phyloP scores from a whole-genome alignment of 352 stramenopile species.

The Globisporangium viniferum region DNA sequence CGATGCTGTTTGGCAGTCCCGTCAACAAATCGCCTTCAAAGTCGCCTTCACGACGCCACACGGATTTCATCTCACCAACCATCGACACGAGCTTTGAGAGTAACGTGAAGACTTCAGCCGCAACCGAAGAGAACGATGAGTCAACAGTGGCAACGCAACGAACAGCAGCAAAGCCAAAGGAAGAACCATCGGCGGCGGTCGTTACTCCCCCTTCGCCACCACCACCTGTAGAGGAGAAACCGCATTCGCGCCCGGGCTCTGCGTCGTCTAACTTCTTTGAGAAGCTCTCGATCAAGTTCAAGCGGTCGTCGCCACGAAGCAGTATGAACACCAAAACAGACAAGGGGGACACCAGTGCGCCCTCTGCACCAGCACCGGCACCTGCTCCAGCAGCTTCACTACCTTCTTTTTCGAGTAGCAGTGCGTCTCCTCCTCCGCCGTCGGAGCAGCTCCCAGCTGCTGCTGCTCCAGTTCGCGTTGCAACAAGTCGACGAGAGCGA shows the following conservation, averaged over 20 bases:
- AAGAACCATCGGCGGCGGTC: not conserved
- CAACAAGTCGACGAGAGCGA: conserved; percentile 37
- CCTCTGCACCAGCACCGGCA: conserved; percentile 6
- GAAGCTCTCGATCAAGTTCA: conserved; percentile 83
- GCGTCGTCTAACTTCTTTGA: conserved; percentile 79
- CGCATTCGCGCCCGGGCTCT: conserved; percentile 23
- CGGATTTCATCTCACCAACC: not conserved
- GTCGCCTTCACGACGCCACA: conserved; percentile 1
- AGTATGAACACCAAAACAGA: conserved; percentile 15
- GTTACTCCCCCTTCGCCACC: conserved; percentile 13
- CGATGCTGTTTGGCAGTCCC: conserved; percentile 19
- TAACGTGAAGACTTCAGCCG: not conserved
- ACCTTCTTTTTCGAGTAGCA: conserved; percentile 1
- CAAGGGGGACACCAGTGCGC: conserved; percentile 19
- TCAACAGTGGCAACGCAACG: not conserved
- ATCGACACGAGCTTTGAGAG: conserved; percentile 11
- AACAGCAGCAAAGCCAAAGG: not conserved
- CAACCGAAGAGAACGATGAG: not conserved
- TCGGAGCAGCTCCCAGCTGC: conserved; percentile 5
- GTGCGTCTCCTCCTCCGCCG: conserved; percentile 5
- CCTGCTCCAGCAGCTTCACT: not conserved
- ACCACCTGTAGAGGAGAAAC: conserved; percentile 37
- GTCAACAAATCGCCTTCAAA: conserved; percentile 5
- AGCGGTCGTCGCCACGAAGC: conserved; percentile 59
- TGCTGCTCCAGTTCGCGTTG: conserved; percentile 24